phyloP scores from a whole-genome alignment of 1,139 yeast species.

The Saccharomyces hybrid region DNA sequence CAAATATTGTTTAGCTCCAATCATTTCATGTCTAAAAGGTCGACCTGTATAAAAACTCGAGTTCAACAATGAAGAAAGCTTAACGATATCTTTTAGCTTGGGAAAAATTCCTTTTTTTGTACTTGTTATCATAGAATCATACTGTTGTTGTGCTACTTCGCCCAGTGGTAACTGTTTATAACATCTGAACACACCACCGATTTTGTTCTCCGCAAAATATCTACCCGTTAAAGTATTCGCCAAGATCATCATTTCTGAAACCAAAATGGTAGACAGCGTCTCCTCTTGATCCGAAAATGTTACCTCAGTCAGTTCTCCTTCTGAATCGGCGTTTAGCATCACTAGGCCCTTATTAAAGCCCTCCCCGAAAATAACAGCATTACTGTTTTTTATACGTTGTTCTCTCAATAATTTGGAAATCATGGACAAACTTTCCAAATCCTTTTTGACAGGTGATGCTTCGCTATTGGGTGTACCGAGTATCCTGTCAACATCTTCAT shows the following conservation, averaged over 20 bases:
- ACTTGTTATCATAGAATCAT: constrained; percentile 24
- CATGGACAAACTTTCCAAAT: constrained; percentile 32
- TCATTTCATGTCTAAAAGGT: constrained; percentile 43
- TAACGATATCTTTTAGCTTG: constrained; percentile 33
- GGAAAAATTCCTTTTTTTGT: constrained; percentile 20
- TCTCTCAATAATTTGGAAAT: constrained; percentile 33
- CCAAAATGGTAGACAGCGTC: constrained; percentile 47
- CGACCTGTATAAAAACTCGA: constrained; percentile 37
- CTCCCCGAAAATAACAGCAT: constrained; percentile 35
- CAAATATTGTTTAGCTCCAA: constrained; percentile 58
- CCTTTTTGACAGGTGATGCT: constrained; percentile 14
- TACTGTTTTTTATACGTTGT: constrained; percentile 27
- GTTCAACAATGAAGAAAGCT: constrained; percentile 34
- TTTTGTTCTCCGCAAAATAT: constrained; percentile 38
- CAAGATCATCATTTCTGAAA: constrained; percentile 74
- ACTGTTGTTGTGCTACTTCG: constrained; percentile 24
- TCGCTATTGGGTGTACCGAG: constrained; percentile 19
- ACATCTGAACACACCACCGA: constrained; percentile 54
- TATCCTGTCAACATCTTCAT: constrained; percentile 41
- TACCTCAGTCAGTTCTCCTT: constrained; percentile 12
- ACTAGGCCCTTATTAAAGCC: constrained; percentile 26
- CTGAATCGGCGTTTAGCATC: constrained; percentile 8
- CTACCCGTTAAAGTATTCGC: constrained; percentile 60
- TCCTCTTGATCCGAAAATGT: constrained; percentile 22
- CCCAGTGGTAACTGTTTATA: constrained; percentile 36